phyloP scores from a whole-genome alignment of 805 yeast species.

The Danielia oregonensis region DNA sequence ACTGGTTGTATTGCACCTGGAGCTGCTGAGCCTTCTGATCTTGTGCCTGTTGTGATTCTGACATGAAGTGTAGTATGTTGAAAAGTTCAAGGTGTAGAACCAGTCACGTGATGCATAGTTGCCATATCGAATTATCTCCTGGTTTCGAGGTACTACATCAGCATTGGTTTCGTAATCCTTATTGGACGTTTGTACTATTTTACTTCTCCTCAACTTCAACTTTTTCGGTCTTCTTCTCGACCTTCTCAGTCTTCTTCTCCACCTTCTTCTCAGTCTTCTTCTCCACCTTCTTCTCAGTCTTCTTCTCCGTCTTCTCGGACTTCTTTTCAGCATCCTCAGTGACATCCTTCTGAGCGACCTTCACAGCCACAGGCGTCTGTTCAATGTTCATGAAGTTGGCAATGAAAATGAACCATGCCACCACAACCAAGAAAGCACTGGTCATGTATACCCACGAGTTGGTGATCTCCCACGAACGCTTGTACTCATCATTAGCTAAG shows the following conservation, averaged over 20 bases:
- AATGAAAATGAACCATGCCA: conserved; percentile 78
- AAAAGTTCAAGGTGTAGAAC: not conserved
- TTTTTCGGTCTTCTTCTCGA: not conserved
- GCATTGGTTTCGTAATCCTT: no score
- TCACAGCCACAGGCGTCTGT: no score
- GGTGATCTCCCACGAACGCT: conserved; percentile 87
- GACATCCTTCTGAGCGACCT: not conserved
- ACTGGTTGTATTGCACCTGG: conserved; percentile 39
- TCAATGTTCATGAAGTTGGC: conserved; percentile 52
- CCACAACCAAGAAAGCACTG: conserved; percentile 63
- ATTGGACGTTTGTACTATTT: not conserved
- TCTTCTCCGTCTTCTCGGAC: not conserved
- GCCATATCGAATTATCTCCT: no score
- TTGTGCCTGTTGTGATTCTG: conserved; percentile 16
- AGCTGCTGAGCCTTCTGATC: conserved; percentile 38
- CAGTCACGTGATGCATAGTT: not conserved
- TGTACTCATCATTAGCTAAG: conserved; percentile 91
- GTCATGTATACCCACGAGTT: conserved; percentile 90
- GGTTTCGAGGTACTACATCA: no score
- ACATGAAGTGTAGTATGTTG: conserved; percentile 5
- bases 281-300: conserved; percentile 1
- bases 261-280: conserved; percentile 1
- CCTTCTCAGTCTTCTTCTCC: conserved; percentile 4
- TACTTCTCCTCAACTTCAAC: not conserved
- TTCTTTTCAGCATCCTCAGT: not conserved